Evolutionary conservation across 768 basidiomycete species (phyloP).

Genomic region (Suillus ampliporus): DNA sequence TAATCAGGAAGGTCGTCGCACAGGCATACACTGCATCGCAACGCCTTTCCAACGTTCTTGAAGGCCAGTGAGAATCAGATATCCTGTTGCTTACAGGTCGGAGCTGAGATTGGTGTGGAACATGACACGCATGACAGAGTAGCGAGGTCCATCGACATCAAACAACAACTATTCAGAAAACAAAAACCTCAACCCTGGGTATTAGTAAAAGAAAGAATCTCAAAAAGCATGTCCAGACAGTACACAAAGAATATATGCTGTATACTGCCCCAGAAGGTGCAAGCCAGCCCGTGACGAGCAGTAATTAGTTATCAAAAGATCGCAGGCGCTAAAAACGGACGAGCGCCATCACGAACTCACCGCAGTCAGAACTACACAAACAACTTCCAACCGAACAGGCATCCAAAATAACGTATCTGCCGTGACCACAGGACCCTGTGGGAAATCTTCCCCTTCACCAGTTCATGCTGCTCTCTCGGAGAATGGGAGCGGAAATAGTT

Average conservation of each 20-base stretch:
- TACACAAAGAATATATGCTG: conserved; percentile 12
- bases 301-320: conserved; percentile 10
- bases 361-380: conserved; percentile 31
- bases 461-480: conserved; percentile 85
- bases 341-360: conserved; percentile 22
- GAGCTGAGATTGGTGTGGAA: not conserved
- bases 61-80: not conserved
- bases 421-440: not conserved
- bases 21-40: not conserved
- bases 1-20: not conserved
- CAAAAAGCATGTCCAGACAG: conserved; percentile 21
- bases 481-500: conserved; percentile 75
- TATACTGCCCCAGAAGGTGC: conserved; percentile 17
- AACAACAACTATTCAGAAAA: conserved; percentile 7
- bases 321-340: conserved; percentile 16
- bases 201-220: not conserved
- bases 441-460: conserved; percentile 55
- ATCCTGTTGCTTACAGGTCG: not conserved
- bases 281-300: conserved; percentile 31
- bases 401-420: conserved; percentile 13
- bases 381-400: conserved; percentile 27
- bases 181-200: conserved; percentile 13
- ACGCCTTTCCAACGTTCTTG: not conserved
- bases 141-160: conserved; percentile 10
- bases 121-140: no score